A percentile compares a stretch with the other conserved stretches of the same genome.
phyloP scores from a whole-genome alignment of 192 early-diverging fungal genomes.

The Borealophlyctis nickersoniae region DNA sequence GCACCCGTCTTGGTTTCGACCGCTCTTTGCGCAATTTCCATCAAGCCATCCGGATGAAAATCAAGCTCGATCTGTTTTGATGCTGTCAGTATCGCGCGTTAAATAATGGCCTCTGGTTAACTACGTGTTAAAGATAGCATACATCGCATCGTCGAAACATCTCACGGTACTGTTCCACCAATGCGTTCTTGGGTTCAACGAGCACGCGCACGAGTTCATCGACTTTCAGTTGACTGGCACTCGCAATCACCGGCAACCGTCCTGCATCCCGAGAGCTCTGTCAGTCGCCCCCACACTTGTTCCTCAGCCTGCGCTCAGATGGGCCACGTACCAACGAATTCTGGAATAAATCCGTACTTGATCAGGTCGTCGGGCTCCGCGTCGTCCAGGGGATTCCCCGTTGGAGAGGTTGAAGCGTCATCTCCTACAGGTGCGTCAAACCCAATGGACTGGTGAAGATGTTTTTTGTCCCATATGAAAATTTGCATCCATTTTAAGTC shows the following conservation, averaged over 20 bases:
- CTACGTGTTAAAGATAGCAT: too few relatives aligned
- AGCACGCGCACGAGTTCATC: conserved; percentile 72
- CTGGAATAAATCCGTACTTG: conserved; percentile 84
- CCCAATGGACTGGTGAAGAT: conserved; percentile 75
- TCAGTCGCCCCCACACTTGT: too few relatives aligned
- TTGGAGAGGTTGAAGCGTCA: neutral
- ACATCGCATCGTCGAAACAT: conserved; percentile 67
- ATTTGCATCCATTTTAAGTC: too few relatives aligned
- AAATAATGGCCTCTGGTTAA: too few relatives aligned
- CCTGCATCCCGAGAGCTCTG: too few relatives aligned
- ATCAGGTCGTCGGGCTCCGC: conserved; percentile 75
- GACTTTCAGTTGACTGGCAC: conserved; percentile 62
- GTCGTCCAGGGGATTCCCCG: conserved; percentile 55
- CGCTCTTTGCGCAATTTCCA: conserved; percentile 70
- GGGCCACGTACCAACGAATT: conserved; percentile 68
- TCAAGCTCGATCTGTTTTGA: conserved; percentile 55
- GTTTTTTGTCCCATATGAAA: too few relatives aligned
- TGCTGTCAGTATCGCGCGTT: too few relatives aligned
- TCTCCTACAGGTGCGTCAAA: conserved; percentile 58
- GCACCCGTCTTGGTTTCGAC: conserved; percentile 82
- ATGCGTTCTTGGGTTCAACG: conserved; percentile 77
- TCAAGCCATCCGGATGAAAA: conserved; percentile 67
- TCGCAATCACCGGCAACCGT: conserved; percentile 80
- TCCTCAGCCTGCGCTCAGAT: neutral
- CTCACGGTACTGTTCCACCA: conserved; percentile 76